phyloP scores from a whole-genome alignment of 75 land plant species.

The Isoetes taiwanensis region DNA sequence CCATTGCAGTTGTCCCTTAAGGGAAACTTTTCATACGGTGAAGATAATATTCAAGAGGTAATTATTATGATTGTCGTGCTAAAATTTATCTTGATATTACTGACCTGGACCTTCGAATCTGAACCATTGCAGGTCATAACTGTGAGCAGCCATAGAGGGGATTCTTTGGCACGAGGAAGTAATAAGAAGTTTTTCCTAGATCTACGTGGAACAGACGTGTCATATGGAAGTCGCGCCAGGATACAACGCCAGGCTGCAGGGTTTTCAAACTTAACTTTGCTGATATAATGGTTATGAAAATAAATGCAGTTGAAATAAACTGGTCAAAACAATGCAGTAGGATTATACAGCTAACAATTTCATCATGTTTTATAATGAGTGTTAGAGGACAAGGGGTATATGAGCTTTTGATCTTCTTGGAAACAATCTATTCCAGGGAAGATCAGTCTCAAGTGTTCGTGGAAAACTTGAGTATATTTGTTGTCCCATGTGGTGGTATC shows the following conservation, averaged over 20 bases:
- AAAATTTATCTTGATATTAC: neutral
- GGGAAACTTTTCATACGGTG: constrained; percentile 28
- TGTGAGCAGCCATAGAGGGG: neutral
- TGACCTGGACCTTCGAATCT: neutral
- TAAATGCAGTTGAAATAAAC: too few relatives aligned
- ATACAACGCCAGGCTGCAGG: constrained; percentile 7
- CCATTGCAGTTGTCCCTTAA: constrained; percentile 22
- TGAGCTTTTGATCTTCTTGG: too few relatives aligned
- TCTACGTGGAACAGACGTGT: constrained; percentile 6
- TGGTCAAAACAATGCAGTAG: too few relatives aligned
- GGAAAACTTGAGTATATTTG: too few relatives aligned
- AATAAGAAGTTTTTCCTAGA: constrained; percentile 5
- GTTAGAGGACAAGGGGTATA: too few relatives aligned
- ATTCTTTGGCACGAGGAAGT: neutral
- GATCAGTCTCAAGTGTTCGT: too few relatives aligned
- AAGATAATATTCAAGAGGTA: constrained; percentile 21
- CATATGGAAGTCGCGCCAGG: constrained; percentile 6
- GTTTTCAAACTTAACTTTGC: neutral
- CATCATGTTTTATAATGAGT: too few relatives aligned
- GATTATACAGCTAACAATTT: too few relatives aligned
- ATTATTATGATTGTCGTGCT: neutral
- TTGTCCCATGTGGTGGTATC: too few relatives aligned
- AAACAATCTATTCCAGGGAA: too few relatives aligned
- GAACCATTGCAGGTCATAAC: too few relatives aligned
- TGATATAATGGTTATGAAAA: constrained; percentile 9